Conservation (phyloP, 495 filamentous ascomycete species). For the Thermochaetoides thermophila region DNA sequence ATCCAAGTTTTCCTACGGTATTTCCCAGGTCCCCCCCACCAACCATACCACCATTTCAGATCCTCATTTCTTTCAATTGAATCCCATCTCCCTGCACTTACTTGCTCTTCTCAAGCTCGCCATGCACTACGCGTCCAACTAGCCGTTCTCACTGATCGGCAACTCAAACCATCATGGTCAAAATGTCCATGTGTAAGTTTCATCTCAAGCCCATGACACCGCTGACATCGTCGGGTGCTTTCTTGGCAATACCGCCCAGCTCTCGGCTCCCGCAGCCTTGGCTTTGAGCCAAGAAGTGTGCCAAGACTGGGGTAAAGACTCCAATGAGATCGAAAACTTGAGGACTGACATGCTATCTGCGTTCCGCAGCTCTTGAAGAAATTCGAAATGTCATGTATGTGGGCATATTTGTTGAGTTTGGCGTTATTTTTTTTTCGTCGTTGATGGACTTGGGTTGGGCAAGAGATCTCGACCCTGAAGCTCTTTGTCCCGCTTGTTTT, state of each 20-base stretch:
- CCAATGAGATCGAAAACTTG: background rate
- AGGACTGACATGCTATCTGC: no score
- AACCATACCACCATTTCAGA: no score
- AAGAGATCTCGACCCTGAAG: background rate
- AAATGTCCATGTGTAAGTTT: constrained; percentile 8
- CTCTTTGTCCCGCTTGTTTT: background rate
- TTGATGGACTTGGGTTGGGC: no score
- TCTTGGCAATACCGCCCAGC: background rate
- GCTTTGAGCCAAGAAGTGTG: constrained; percentile 17
- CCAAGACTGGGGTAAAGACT: constrained; percentile 20
- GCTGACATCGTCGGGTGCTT: background rate
- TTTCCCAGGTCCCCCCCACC: no score
- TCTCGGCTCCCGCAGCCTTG: background rate
- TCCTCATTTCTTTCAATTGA: no score
- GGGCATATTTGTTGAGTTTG: background rate
- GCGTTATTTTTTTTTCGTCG: background rate
- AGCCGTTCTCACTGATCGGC: no score
- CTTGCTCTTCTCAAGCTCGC: no score
- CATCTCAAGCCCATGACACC: background rate
- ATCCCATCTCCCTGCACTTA: no score
- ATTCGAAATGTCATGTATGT: constrained; percentile 27
- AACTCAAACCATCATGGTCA: no score
- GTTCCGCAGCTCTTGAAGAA: constrained; percentile 23
- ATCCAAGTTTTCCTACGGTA: no score
- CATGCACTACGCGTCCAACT: no score